These are phyloP conservation scores for Nicotiana obtusifolia DNA, from an alignment of 257 asterid species.

Conservation along the genomic window DNA sequence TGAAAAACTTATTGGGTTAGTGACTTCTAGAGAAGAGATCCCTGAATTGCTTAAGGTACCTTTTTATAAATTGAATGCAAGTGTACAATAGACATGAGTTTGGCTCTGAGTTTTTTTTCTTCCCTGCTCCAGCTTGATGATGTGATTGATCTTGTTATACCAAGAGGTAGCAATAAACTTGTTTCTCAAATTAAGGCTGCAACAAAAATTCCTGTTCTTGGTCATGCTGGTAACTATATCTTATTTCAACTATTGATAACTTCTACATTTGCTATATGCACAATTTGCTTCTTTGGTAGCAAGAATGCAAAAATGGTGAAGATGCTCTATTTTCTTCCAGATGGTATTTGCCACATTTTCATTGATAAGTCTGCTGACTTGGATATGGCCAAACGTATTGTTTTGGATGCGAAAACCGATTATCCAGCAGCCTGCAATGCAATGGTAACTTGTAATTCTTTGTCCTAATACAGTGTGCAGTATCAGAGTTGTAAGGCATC, in stretches of 20 bases:
- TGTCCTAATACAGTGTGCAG: background rate
- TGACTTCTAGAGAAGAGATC: constrained; percentile 75
- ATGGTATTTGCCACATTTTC: constrained; percentile 82
- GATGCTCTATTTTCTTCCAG: constrained; percentile 28
- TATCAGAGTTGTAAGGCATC: background rate
- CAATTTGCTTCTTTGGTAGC: background rate
- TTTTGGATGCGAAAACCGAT: constrained; percentile 68
- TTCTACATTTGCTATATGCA: background rate
- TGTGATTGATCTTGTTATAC: constrained; percentile 86
- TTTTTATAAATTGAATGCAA: background rate
- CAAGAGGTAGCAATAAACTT: constrained; percentile 90
- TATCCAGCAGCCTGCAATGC: constrained; percentile 92
- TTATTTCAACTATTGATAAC: background rate
- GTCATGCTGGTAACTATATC: constrained; percentile 60
- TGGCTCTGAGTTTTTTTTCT: background rate
- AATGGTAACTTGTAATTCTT: constrained; percentile 39
- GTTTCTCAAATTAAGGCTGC: constrained; percentile 75
- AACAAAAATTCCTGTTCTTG: constrained; percentile 87
- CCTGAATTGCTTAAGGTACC: constrained; percentile 75
- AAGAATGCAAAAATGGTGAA: background rate
- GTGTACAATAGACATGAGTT: constrained; percentile 1
- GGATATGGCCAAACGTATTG: constrained; percentile 62
- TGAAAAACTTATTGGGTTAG: constrained; percentile 63
- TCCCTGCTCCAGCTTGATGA: constrained; percentile 57
- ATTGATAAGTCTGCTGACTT: constrained; percentile 66